These are phyloP conservation scores for Leavenworthia alabamica DNA, from an alignment of 345 rosid genomes.

Conservation along the genomic window DNA sequence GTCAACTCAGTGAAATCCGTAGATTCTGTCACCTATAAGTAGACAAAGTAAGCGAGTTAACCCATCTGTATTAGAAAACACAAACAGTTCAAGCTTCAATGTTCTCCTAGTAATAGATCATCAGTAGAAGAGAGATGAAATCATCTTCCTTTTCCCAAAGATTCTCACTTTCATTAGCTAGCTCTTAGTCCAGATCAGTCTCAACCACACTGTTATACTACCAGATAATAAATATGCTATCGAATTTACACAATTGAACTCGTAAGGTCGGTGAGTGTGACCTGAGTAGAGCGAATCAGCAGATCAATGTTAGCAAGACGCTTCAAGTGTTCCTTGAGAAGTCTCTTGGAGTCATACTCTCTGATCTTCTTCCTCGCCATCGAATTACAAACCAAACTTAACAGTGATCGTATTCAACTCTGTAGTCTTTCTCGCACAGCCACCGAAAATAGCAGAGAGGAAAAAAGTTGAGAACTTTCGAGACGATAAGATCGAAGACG, in stretches of 20 bases:
- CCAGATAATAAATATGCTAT: neutral
- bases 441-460: neutral
- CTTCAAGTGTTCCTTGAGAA: slow-evolving; percentile 66
- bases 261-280: neutral
- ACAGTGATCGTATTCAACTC: neutral
- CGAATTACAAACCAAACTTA: neutral
- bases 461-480: slow-evolving; percentile 18
- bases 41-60: neutral
- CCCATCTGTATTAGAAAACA: neutral
- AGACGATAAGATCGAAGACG: slow-evolving; percentile 15
- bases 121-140: neutral
- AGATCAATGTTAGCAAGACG: slow-evolving; percentile 56
- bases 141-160: neutral
- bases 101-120: neutral
- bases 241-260: neutral
- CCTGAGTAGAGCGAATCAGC: slow-evolving; percentile 77
- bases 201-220: neutral
- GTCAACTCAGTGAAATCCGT: slow-evolving; percentile 75
- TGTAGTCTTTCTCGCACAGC: neutral
- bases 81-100: neutral
- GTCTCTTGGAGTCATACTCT: slow-evolving; percentile 80
- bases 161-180: neutral
- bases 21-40: slow-evolving; percentile 61
- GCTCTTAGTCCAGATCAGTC: neutral
- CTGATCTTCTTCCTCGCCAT: slow-evolving; percentile 94